These are phyloP conservation scores for Raphanus sativus DNA, from an alignment of 345 rosid genomes.

Conservation along the genomic window DNA sequence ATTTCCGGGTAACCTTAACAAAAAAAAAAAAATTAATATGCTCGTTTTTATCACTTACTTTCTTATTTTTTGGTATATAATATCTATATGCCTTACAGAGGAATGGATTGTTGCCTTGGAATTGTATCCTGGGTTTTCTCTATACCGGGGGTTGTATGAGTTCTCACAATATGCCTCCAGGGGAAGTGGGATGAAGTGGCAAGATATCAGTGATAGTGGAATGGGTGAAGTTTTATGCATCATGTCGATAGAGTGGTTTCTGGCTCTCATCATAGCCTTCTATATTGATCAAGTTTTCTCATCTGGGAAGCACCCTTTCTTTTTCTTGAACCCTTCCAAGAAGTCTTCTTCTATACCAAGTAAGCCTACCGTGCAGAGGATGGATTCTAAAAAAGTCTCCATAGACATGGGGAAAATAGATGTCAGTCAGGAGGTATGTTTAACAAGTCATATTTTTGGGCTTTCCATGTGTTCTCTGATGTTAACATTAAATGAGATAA, in stretches of 20 bases:
- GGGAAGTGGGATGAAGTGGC: constrained; percentile 75
- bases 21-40: not conserved
- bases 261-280: constrained; percentile 58
- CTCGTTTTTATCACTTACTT: not conserved
- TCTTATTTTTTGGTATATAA: not conserved
- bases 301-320: constrained; percentile 53
- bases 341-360: constrained; percentile 41
- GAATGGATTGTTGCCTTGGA: constrained; percentile 62
- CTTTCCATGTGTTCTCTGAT: not conserved
- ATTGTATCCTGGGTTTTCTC: constrained; percentile 83
- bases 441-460: not conserved
- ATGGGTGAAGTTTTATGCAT: constrained; percentile 60
- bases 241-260: constrained; percentile 71
- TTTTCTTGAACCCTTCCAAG: constrained; percentile 46
- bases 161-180: constrained; percentile 50
- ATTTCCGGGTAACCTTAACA: constrained; percentile 59
- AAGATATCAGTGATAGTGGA: constrained; percentile 62
- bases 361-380: constrained; percentile 50
- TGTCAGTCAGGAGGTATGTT: constrained; percentile 52
- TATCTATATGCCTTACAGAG: constrained; percentile 43
- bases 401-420: constrained; percentile 78
- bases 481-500: not conserved
- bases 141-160: constrained; percentile 86
- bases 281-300: constrained; percentile 55
- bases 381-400: constrained; percentile 47